These are phyloP conservation scores for Albifimbria verrucaria DNA, from an alignment of 2,329 filamentous ascomycete genomes.

Conservation along the genomic window DNA sequence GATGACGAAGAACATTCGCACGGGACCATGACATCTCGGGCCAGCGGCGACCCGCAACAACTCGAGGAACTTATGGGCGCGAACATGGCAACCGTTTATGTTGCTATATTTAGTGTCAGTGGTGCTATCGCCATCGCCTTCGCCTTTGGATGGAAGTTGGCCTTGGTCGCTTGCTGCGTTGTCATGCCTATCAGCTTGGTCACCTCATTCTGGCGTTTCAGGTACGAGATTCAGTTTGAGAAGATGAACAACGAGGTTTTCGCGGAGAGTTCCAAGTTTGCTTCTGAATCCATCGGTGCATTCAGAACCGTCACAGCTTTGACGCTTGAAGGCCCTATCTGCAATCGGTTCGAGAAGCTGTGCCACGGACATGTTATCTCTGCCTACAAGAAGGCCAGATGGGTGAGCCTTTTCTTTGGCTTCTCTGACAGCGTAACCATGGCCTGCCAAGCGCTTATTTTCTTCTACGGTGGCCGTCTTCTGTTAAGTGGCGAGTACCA, in stretches of 20 bases:
- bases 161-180: slow-evolving; percentile 63
- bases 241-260: slow-evolving; percentile 67
- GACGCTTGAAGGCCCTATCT: slow-evolving; percentile 66
- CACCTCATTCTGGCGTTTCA: slow-evolving; percentile 49
- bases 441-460: slow-evolving; percentile 59
- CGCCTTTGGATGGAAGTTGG: slow-evolving; percentile 73
- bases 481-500: slow-evolving; percentile 48
- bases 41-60: slow-evolving; percentile 55
- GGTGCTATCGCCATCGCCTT: slow-evolving; percentile 67
- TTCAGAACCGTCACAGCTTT: slow-evolving; percentile 70
- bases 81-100: slow-evolving; percentile 60
- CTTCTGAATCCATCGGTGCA: slow-evolving; percentile 69
- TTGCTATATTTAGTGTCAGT: slow-evolving; percentile 62
- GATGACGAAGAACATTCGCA: slow-evolving; percentile 58
- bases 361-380: slow-evolving; percentile 55
- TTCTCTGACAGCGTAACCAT: slow-evolving; percentile 66
- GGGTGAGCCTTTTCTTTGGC: slow-evolving; percentile 63
- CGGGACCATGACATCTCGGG: slow-evolving; percentile 55
- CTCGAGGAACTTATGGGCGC: slow-evolving; percentile 61
- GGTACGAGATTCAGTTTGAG: slow-evolving; percentile 64
- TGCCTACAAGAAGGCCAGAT: slow-evolving; percentile 60
- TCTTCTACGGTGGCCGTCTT: slow-evolving; percentile 65
- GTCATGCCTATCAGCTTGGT: slow-evolving; percentile 48
- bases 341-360: slow-evolving; percentile 56
- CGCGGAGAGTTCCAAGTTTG: slow-evolving; percentile 69